Evolutionary conservation across 2,329 filamentous ascomycete species (phyloP), one percentile per base, ranked within the genome.

Genomic region (Pseudocercospora cruenta): DNA sequence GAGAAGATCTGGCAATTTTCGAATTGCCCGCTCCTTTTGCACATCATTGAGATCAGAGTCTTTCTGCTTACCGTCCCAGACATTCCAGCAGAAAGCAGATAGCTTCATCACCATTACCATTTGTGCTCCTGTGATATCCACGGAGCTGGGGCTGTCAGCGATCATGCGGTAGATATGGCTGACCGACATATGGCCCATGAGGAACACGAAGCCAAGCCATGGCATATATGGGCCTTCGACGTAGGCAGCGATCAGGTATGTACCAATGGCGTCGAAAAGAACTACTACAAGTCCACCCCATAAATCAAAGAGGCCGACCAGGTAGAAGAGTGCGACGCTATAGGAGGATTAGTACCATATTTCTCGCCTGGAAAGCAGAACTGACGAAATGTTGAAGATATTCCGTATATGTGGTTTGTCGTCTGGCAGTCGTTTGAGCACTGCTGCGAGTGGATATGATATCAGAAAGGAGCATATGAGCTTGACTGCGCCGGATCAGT

Each of bases 41-140:
- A 91, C 88, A 58, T 95, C 92, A 0, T 91, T 92, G n/a, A 99
- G 86, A 65, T 94, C 88, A 51, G 90, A 85, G 19, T 90, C 88
- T 2, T 92, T 89, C 21, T 96, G 84, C 65, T 90, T 88, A 21
- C 95, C 96, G 78, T 99, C 95, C 74, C 95, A 93, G 8, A 98
- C 90, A 77, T 98, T 98, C 95, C 95, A 99, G 82, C 93, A 96
- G 77, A 99, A 99, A 4, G 94, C 91, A 22, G 90, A 93, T 39
- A 99, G 87, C 77, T 99, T 99, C 93, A 99, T 99, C 69, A 98
- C 90, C 72, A 98, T 82, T 36, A 99, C 95, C 95, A 99, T 99
- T 79, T 99, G 95, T 1, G 94, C 93, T 67, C 86, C 94, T 0
- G 94, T 97, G 72, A 99, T 94, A 78, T 99, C 95, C 66, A 97